Evolutionary conservation across 257 asterid genomes (phyloP), one percentile per base, ranked within the genome.

Genomic region (Cinchona pubescens): DNA sequence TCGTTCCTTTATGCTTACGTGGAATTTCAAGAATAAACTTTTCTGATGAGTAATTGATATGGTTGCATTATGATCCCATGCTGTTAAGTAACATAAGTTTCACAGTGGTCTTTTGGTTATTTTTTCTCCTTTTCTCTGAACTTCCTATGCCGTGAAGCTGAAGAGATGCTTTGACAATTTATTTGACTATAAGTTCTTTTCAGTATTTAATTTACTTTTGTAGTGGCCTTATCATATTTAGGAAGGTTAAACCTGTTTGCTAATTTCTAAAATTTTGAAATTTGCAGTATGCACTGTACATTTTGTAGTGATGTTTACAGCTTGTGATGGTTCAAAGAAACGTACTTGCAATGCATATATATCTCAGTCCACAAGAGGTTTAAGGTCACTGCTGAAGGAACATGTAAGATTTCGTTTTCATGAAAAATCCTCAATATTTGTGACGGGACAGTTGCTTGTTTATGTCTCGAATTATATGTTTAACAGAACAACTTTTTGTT

Each of bases 231-330:
- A 23, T 34, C 11, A 6, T 19, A 21, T 18, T 40, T 40, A 27
- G 38, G 42, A 53, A 29, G 38, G 18, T 53, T 32, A 40, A 38
- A n/a, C 27, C 11, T n/a, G n/a, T n/a, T n/a, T n/a, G n/a, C n/a
- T n/a, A n/a, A n/a, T n/a, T n/a, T 53, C 19, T n/a, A 32, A 23
- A 53, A 37, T 45, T 69, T 74, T 80, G 58, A 68, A 69, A 23
- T 80, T 76, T 87, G 86, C 96, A 92, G 98, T 94, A 72, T 89
- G 97, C 84, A 85, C 87, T 67, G 78, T 82, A 69, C 96, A 90
- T 78, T 91, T 95, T 87, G 92, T 95, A 67, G 97, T 91, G 80
- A 83, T 95, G 99, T 92, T 95, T 84, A 82, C 88, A 66, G 83
- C 80, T 76, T 75, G 81, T 37, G 80, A 79, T 76, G 79, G 85